Evolutionary conservation across 208 protist species (phyloP).

Genomic region (Crithidia fasciculata): DNA sequence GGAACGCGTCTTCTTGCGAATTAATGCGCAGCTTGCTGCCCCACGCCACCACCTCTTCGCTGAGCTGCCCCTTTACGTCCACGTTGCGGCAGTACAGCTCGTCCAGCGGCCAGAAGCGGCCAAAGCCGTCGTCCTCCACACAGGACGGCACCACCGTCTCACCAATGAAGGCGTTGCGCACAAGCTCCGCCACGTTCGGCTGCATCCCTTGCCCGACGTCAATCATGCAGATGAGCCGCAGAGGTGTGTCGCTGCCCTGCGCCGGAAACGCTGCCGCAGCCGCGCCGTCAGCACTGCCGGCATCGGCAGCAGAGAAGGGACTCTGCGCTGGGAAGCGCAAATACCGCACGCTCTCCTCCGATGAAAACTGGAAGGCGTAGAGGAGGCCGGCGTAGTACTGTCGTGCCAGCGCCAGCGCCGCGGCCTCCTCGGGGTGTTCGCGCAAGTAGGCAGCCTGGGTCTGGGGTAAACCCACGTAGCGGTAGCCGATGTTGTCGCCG

Average conservation of each 20-base stretch:
- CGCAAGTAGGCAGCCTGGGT: slow-evolving; percentile 14
- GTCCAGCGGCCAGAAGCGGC: slow-evolving; percentile 85
- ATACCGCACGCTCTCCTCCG: slow-evolving; percentile 50
- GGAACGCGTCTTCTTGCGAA: slow-evolving; percentile 54
- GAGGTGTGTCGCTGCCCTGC: background rate
- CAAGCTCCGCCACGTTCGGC: slow-evolving; percentile 57
- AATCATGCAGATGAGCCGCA: slow-evolving; percentile 84
- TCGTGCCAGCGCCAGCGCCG: slow-evolving; percentile 8
- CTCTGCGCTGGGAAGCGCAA: slow-evolving; percentile 53
- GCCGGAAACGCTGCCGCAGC: no score
- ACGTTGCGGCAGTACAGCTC: slow-evolving; percentile 84
- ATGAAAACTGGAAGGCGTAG: slow-evolving; percentile 50
- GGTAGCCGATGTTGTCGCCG: slow-evolving; percentile 87
- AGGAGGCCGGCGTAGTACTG: slow-evolving; percentile 68
- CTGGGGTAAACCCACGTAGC: slow-evolving; percentile 31
- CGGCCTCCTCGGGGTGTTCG: slow-evolving; percentile 17
- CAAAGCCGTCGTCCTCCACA: slow-evolving; percentile 85
- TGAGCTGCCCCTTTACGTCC: slow-evolving; percentile 51
- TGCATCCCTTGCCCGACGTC: slow-evolving; percentile 88
- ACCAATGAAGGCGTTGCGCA: slow-evolving; percentile 63
- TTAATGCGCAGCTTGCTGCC: slow-evolving; percentile 47
- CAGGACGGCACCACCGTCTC: slow-evolving; percentile 81
- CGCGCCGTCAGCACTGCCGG: background rate
- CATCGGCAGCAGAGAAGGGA: slow-evolving; percentile 11
- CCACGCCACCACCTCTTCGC: slow-evolving; percentile 52